A percentile compares a stretch with the other conserved stretches of the same genome.
These are phyloP conservation scores for Myriosclerotinia scirpicola DNA, from an alignment of 2,329 filamentous ascomycete species.

Conservation along the genomic window DNA sequence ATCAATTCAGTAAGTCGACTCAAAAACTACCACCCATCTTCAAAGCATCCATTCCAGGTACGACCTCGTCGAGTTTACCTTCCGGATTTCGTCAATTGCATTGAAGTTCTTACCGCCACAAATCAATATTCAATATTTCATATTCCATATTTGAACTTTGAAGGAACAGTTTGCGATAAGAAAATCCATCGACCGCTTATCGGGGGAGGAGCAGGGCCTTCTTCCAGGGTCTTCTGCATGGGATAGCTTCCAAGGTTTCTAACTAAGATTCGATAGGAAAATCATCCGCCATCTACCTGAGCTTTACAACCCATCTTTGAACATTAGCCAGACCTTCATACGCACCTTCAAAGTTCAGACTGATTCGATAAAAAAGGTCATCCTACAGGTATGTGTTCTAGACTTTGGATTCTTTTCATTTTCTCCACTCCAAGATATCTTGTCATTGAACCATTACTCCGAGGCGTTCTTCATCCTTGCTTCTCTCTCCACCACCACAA, in stretches of 20 bases:
- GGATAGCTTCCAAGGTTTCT: slow-evolving; percentile 12
- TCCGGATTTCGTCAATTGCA: background rate
- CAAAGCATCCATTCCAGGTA: slow-evolving; percentile 2
- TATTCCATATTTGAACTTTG: background rate
- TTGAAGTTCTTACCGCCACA: background rate
- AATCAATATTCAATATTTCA: slow-evolving; percentile 1
- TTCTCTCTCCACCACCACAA: slow-evolving; percentile 26
- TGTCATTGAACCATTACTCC: slow-evolving; percentile 20
- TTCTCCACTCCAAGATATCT: slow-evolving; percentile 26
- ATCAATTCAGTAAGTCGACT: slow-evolving; percentile 10
- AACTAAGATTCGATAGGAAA: slow-evolving; percentile 31
- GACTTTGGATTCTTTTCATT: slow-evolving; percentile 26
- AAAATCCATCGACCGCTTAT: slow-evolving; percentile 11
- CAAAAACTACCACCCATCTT: background rate
- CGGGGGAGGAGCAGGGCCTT: background rate
- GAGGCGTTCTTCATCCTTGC: slow-evolving; percentile 33
- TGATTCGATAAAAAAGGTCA: slow-evolving; percentile 16
- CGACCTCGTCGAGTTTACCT: background rate
- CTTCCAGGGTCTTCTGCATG: slow-evolving; percentile 3
- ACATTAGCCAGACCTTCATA: background rate
- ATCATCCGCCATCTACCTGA: background rate
- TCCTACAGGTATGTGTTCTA: slow-evolving; percentile 31
- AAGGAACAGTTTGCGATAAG: slow-evolving; percentile 13
- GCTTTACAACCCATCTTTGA: background rate
- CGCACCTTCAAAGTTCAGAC: background rate